Base-by-base conservation (phyloP, 768 basidiomycete species). In the Cyclocybe aegerita region DNA sequence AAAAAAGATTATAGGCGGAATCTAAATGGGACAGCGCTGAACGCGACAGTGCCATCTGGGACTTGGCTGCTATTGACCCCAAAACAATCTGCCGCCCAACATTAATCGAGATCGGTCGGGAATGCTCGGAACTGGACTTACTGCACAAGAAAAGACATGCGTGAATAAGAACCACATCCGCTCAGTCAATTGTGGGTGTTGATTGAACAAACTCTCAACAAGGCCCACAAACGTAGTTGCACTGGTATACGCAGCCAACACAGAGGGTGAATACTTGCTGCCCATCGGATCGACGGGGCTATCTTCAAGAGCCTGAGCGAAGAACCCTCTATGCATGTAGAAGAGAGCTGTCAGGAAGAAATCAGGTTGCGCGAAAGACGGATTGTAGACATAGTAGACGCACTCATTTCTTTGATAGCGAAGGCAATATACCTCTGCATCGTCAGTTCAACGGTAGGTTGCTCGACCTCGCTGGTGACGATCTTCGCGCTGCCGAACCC, bases 301-400 rank as follows among this genome's bases (percentile, higher is more conserved):
- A 53, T 86, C 85, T 58, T 84, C 82, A 48, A 88, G 63, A 0
- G 85, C 85, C 49, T 81, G 80, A 1, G 84, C 85, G 60, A 88
- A 88, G 71, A 83, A 88, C 5, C 84, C 85, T 42, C 86, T 77
- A 65, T 88, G 85, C 75, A 88, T 82, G 57, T 87, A 87, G 59
- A 88, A 85, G 29, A 86, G 64, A 9, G 81, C 85, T 86, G 34
- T 30, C 46, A 53, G 52, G 39, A 36, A 43, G 46, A 11, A 15
- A 49, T 17, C 30, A 30, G 34, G 43, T 48, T 29, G 43, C 5
- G 16, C 16, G 14, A 46, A 46, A 45, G 6, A 23, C 15, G 23
- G 9, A 14, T 4, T 12, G 7, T 9, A 37, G 51, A 11, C 42
- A 35, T 41, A 40, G 36, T n/a, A 10, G 15, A 64, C 78, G 58